Evolutionary conservation across 352 stramenopile genomes (phyloP).

Genomic region (Pythium myriotylum): DNA sequence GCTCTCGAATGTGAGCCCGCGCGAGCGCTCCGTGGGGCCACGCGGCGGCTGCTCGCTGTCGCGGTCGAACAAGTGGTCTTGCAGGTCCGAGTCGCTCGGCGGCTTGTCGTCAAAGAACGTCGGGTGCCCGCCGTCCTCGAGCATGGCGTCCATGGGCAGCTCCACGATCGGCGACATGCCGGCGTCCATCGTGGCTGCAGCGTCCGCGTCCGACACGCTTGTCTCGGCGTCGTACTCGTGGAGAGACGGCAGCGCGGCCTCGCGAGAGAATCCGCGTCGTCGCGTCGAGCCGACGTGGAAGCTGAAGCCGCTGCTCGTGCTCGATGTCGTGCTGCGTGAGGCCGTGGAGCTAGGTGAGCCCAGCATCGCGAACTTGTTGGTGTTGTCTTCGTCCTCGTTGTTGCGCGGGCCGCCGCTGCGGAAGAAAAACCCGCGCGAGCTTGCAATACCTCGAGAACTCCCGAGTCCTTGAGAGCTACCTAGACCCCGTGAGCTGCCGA

Average conservation of each 20-base stretch:
- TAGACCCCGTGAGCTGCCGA: slow-evolving; percentile 22
- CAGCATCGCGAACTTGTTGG: slow-evolving; percentile 38
- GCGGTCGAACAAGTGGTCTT: slow-evolving; percentile 2
- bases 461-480: slow-evolving; percentile 9
- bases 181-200: slow-evolving; percentile 30
- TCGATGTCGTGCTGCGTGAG: slow-evolving; percentile 24
- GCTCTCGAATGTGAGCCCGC: slow-evolving; percentile 25
- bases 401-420: slow-evolving; percentile 18
- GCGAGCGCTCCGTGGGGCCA: not conserved
- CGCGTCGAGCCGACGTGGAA: slow-evolving; percentile 35
- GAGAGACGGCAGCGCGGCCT: slow-evolving; percentile 57
- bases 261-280: slow-evolving; percentile 32
- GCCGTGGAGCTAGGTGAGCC: slow-evolving; percentile 17
- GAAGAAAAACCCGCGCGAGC: slow-evolving; percentile 23
- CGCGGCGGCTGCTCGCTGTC: slow-evolving; percentile 6
- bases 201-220: slow-evolving; percentile 31
- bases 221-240: slow-evolving; percentile 54
- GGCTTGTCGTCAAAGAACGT: slow-evolving; percentile 39
- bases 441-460: slow-evolving; percentile 22
- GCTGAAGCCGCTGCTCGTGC: slow-evolving; percentile 31
- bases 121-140: slow-evolving; percentile 36
- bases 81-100: slow-evolving; percentile 10
- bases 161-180: slow-evolving; percentile 59
- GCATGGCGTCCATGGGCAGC: slow-evolving; percentile 48
- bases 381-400: slow-evolving; percentile 18